These are phyloP conservation scores for Ophiostoma sp. DNA, from an alignment of 2,329 filamentous ascomycete genomes.

Conservation along the genomic window DNA sequence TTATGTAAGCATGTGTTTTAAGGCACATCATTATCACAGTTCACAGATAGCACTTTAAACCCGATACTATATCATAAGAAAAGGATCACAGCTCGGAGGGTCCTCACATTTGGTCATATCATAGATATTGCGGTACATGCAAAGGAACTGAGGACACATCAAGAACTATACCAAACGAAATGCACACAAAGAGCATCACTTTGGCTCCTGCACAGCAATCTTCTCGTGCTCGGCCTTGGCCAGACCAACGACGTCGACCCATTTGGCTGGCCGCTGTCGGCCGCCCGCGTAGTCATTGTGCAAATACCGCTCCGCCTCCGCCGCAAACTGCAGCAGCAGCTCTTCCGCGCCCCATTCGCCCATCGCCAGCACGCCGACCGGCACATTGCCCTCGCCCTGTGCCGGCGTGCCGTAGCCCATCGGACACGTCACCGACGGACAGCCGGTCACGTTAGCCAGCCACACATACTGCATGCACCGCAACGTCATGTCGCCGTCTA, in stretches of 20 bases:
- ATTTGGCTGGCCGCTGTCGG: conserved; percentile 47
- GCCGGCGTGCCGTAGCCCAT: conserved; percentile 62
- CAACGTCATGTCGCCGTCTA: conserved; percentile 67
- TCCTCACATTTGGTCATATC: too few relatives aligned
- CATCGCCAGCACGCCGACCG: conserved; percentile 58
- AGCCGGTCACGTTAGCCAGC: conserved; percentile 75
- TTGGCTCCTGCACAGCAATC: not conserved
- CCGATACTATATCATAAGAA: too few relatives aligned
- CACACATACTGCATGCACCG: conserved; percentile 80
- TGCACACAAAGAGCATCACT: not conserved
- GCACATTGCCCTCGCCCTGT: conserved; percentile 53
- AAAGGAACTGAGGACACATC: not conserved
- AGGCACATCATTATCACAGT: too few relatives aligned
- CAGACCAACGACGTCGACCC: conserved; percentile 52
- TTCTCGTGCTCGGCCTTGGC: conserved; percentile 33
- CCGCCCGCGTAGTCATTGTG: conserved; percentile 42
- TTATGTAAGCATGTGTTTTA: not conserved
- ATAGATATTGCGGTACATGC: not conserved
- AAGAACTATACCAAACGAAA: not conserved
- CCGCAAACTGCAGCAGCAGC: conserved; percentile 55
- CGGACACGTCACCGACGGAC: conserved; percentile 68
- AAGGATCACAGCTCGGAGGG: too few relatives aligned
- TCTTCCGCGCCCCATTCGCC: conserved; percentile 64
- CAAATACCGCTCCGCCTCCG: conserved; percentile 52
- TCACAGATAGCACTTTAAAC: too few relatives aligned